phyloP scores from a whole-genome alignment of 2,329 filamentous ascomycete genomes.

The Ophidiomyces ophidiicola region DNA sequence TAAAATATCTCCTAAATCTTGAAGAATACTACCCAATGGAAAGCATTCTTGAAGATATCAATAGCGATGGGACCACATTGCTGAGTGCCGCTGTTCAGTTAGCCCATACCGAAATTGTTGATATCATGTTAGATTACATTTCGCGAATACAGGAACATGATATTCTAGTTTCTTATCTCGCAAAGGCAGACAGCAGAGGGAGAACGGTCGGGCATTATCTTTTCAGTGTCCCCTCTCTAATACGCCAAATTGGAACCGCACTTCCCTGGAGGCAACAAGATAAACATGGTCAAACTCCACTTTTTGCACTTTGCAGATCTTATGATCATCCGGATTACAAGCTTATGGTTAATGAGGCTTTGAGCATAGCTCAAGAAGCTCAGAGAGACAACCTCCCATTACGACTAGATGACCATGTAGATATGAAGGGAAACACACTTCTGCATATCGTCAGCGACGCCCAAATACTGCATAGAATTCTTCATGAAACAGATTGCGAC shows the following conservation, averaged over 20 bases:
- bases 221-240: conserved; percentile 76
- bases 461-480: conserved; percentile 58
- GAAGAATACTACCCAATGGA: conserved; percentile 60
- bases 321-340: conserved; percentile 86
- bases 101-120: conserved; percentile 61
- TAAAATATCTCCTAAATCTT: conserved; percentile 69
- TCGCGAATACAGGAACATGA: conserved; percentile 44
- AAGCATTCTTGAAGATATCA: conserved; percentile 67
- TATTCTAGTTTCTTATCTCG: conserved; percentile 55
- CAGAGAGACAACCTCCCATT: conserved; percentile 71
- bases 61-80: conserved; percentile 80
- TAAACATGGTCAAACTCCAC: conserved; percentile 92
- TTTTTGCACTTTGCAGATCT: conserved; percentile 88
- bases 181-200: conserved; percentile 67
- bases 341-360: conserved; percentile 71
- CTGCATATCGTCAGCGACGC: conserved; percentile 91
- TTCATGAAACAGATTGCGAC: conserved; percentile 82
- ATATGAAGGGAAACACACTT: conserved; percentile 83
- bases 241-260: conserved; percentile 60
- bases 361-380: conserved; percentile 58
- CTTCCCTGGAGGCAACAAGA: conserved; percentile 85
- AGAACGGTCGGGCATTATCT: conserved; percentile 91
- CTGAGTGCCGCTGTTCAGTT: conserved; percentile 83
- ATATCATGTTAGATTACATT: conserved; percentile 61
- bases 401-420: conserved; percentile 84